phyloP scores from a whole-genome alignment of 176 grass and related monocot species.

The Poa pratensis region DNA sequence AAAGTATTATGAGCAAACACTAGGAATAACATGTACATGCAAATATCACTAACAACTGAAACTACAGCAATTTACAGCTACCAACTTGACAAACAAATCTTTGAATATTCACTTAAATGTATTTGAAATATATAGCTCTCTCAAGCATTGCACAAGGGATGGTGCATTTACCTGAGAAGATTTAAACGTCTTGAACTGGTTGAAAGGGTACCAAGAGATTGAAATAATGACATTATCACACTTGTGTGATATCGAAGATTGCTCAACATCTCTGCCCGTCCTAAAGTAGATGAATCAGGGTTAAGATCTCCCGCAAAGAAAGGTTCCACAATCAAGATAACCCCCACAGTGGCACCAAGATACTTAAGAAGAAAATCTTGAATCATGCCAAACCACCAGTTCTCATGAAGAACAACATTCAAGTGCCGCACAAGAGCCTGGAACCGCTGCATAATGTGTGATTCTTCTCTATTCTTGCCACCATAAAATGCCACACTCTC shows the following conservation, averaged over 20 bases:
- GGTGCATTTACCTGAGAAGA: slow-evolving; percentile 76
- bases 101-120: slow-evolving; percentile 27
- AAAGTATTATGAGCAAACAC: neutral
- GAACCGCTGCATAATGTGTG: slow-evolving; percentile 84
- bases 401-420: slow-evolving; percentile 90
- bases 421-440: slow-evolving; percentile 70
- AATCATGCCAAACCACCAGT: slow-evolving; percentile 99
- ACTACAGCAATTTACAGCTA: neutral
- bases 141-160: neutral
- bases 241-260: slow-evolving; percentile 97
- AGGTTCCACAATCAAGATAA: slow-evolving; percentile 94
- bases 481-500: slow-evolving; percentile 98
- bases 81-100: neutral
- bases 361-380: slow-evolving; percentile 99
- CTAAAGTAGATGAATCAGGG: slow-evolving; percentile 86
- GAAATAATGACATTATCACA: slow-evolving; percentile 98
- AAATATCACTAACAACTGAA: slow-evolving; percentile 8
- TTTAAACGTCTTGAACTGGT: slow-evolving; percentile 86
- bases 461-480: slow-evolving; percentile 86
- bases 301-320: slow-evolving; percentile 92
- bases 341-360: slow-evolving; percentile 91
- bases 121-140: neutral
- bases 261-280: slow-evolving; percentile 98
- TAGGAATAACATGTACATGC: neutral
- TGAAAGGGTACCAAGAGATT: slow-evolving; percentile 92